Percentiles rank a stretch among this genome's conserved stretches.
Conservation (phyloP, 148 eudicot genomes). For the Dysphania ambrosioides region DNA sequence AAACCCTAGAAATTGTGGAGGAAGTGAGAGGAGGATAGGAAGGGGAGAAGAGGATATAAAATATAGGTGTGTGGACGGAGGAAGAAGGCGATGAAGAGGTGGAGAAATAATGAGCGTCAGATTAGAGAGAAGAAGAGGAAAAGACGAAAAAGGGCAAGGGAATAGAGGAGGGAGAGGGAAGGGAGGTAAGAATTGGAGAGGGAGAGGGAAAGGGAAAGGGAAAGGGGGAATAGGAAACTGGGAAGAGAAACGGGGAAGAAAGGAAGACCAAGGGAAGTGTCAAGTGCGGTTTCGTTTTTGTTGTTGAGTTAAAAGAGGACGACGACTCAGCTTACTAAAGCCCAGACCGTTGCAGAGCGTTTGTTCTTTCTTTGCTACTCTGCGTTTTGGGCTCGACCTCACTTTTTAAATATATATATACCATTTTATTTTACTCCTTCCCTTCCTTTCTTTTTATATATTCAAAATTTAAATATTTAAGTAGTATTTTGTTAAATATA, state of each 20-base stretch:
- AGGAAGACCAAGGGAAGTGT: background rate
- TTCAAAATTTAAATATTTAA: too few relatives aligned
- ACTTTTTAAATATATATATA: too few relatives aligned
- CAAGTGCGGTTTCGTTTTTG: background rate
- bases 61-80: slow-evolving; percentile 11
- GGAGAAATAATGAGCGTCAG: slow-evolving; percentile 34
- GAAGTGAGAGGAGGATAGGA: background rate
- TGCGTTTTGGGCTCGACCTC: background rate
- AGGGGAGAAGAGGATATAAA: slow-evolving; percentile 18
- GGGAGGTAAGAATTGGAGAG: background rate
- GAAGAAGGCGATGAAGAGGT: slow-evolving; percentile 40
- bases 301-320: background rate
- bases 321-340: background rate
- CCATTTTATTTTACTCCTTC: too few relatives aligned
- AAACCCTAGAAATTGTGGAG: slow-evolving; percentile 44
- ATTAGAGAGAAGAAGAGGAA: slow-evolving; percentile 8
- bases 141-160: background rate
- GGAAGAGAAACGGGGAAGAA: background rate
- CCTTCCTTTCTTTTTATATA: too few relatives aligned
- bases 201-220: background rate
- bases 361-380: background rate
- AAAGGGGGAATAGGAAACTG: background rate
- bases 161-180: background rate
- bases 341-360: slow-evolving; percentile 9
- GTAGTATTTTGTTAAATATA: too few relatives aligned